Percentiles rank a stretch among this genome's conserved stretches.
Evolutionary conservation across 1,139 yeast species (phyloP).

Genomic region (Blastobotrys ciferrii): DNA sequence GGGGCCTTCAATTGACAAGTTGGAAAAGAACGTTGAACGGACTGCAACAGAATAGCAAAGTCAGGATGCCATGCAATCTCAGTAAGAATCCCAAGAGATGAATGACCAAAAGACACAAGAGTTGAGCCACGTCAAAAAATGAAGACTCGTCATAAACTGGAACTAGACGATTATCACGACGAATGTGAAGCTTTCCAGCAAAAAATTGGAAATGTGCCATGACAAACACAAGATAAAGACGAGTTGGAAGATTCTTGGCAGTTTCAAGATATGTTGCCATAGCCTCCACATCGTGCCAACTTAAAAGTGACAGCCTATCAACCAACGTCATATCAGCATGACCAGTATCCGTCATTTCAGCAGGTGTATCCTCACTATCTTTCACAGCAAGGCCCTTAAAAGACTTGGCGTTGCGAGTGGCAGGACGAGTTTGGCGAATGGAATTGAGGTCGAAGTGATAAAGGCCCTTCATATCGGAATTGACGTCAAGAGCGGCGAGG

Average conservation of each 20-base stretch:
- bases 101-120: background rate
- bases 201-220: background rate
- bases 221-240: background rate
- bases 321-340: background rate
- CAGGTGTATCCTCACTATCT: background rate
- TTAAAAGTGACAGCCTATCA: background rate
- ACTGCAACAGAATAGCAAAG: background rate
- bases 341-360: background rate
- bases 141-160: background rate
- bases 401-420: background rate
- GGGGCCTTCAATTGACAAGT: background rate
- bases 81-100: background rate
- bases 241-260: background rate
- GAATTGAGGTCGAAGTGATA: background rate
- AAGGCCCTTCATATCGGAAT: background rate
- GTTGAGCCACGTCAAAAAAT: background rate
- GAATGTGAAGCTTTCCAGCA: background rate
- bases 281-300: background rate
- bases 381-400: background rate
- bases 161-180: background rate
- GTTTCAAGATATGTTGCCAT: background rate
- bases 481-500: background rate
- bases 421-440: background rate
- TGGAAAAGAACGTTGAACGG: background rate
- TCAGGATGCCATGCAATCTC: background rate